Base-by-base conservation (phyloP, 176 grass and related monocot genomes). In the Musa itinerans region DNA sequence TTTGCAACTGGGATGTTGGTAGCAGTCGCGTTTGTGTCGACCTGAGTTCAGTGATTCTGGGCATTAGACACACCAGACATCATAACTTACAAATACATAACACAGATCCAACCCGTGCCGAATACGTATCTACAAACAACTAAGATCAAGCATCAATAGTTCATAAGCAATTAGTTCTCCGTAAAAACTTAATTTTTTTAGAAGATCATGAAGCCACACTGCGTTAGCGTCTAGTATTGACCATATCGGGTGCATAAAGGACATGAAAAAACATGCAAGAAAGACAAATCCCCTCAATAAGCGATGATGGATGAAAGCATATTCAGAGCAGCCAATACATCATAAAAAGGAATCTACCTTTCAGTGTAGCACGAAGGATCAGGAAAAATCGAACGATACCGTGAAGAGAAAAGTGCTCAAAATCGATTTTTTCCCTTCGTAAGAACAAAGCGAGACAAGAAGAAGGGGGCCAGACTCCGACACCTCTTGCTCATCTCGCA, bases 41-140 rank as follows among this genome's bases (percentile, higher is more conserved):
- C 81, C 89, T 92, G 81, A 72, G 83, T 78, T 55, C 2, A 77
- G 54, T 74, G 69, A 13, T 21, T n/a, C 16, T 10, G 6, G 25
- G 17, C 9, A 51, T 70, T 20, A 70, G 16, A 70, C 3, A 50
- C 50, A 50, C 34, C 51, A 51, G 1, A 50, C 16, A 50, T 43
- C 25, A 21, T 51, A n/a, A 51, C 63, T 26, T 29, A 3, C 1
- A 25, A 65, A 24, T 13, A 24, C 51, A 52, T 6, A 70, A 50
- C n/a, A 17, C 16, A 70, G 27, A 3, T 2, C 17, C 2, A 11
- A 4, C 51, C 10, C 8, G 20, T 70, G 68, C 17, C 68, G 19
- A 51, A 49, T 50, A 21, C 2, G 9, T 11, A 70, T 21, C 0
- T 10, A 17, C 5, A 8, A 9, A 10, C 68, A 21, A 11, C 0